Percentiles rank a stretch among this genome's conserved stretches.
Evolutionary conservation across 2,329 filamentous ascomycete species (phyloP).

Genomic region (Penicillium oxalicum): DNA sequence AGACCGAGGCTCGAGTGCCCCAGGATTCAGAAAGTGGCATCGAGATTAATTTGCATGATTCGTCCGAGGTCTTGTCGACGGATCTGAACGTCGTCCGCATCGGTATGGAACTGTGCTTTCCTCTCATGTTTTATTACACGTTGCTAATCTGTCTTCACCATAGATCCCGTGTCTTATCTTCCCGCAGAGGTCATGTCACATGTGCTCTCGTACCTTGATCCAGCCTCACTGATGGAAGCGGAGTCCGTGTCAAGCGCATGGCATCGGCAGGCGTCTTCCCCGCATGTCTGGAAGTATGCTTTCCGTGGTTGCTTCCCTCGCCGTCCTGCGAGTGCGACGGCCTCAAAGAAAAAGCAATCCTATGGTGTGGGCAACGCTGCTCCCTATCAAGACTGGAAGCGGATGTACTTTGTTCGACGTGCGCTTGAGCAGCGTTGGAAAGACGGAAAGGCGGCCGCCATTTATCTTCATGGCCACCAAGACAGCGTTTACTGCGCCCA

Average conservation of each 20-base stretch:
- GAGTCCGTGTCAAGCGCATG: constrained; percentile 55
- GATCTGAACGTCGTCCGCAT: constrained; percentile 35
- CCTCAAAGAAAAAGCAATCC: constrained; percentile 45
- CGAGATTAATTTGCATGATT: constrained; percentile 40
- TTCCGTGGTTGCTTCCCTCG: constrained; percentile 52
- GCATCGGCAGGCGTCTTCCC: constrained; percentile 50
- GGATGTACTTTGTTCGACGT: constrained; percentile 71
- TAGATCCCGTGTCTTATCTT: constrained; percentile 50
- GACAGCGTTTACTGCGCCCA: constrained; percentile 98
- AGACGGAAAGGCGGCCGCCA: constrained; percentile 66
- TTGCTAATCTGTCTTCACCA: constrained; percentile 9
- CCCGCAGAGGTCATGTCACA: constrained; percentile 55
- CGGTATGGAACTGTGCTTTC: constrained; percentile 21
- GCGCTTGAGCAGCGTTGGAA: constrained; percentile 76
- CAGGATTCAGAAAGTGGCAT: constrained; percentile 47
- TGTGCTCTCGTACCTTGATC: constrained; percentile 56
- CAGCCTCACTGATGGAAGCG: constrained; percentile 48
- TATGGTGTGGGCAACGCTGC: constrained; percentile 48
- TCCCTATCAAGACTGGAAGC: constrained; percentile 73
- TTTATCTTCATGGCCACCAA: constrained; percentile 87
- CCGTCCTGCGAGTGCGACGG: constrained; percentile 31
- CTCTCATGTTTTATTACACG: not conserved
- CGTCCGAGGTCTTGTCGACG: constrained; percentile 30
- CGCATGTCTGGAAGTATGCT: constrained; percentile 57
- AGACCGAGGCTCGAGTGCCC: constrained; percentile 27